Conservation (phyloP, 106 monocot species). For the Acorus gramineus region DNA sequence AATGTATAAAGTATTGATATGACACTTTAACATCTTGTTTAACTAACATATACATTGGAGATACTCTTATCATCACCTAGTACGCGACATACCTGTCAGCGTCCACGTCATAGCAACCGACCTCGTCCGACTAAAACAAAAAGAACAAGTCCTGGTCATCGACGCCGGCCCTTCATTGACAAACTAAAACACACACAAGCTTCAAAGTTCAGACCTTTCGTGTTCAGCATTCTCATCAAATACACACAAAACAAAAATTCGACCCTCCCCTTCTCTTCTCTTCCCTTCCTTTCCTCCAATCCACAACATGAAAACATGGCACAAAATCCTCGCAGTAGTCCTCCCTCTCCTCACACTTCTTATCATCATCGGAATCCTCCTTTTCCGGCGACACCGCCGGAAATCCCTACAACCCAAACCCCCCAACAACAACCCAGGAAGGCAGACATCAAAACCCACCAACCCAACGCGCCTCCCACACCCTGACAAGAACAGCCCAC, state of each 20-base stretch:
- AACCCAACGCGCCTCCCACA: constrained; percentile 2
- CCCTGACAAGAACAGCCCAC: neutral
- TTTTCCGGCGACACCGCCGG: neutral
- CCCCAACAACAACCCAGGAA: neutral
- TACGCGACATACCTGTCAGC: no score
- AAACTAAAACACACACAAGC: no score
- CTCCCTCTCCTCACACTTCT: neutral
- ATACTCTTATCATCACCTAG: no score
- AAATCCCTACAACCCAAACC: no score
- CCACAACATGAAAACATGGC: neutral
- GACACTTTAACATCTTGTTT: no score
- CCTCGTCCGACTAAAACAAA: no score
- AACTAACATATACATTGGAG: no score
- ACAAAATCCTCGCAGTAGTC: neutral
- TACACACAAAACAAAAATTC: neutral
- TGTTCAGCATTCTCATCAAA: neutral
- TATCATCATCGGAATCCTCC: neutral
- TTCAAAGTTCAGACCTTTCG: neutral
- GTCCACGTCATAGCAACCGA: no score
- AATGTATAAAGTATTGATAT: no score
- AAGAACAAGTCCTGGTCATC: no score
- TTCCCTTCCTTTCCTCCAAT: no score
- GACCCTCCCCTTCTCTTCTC: neutral
- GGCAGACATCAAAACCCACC: constrained; percentile 29
- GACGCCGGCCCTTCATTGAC: no score